Percentiles rank a stretch among this genome's conserved stretches.
Evolutionary conservation across 2,329 filamentous ascomycete genomes (phyloP).

Genomic region (Mycocentrospora acerina): DNA sequence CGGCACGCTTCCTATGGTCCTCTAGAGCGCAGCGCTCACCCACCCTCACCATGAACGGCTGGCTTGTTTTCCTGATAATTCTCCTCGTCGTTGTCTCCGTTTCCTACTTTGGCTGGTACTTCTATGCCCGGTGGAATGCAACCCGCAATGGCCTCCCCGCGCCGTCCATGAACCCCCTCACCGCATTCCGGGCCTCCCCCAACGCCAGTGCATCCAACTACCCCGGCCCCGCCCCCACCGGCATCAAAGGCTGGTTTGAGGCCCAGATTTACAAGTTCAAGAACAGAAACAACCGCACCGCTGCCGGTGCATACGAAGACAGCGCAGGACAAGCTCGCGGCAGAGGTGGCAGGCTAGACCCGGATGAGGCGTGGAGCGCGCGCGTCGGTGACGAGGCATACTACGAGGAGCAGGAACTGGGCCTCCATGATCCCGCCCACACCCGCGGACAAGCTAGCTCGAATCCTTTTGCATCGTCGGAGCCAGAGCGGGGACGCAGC

Average conservation of each 20-base stretch:
- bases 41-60: slow-evolving; percentile 38
- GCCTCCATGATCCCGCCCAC: slow-evolving; percentile 50
- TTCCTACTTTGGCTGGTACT: slow-evolving; percentile 66
- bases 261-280: slow-evolving; percentile 65
- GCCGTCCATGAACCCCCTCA: slow-evolving; percentile 68
- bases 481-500: slow-evolving; percentile 47
- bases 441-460: slow-evolving; percentile 40
- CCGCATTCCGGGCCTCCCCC: slow-evolving; percentile 62
- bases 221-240: slow-evolving; percentile 57
- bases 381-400: slow-evolving; percentile 76
- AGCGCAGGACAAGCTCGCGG: slow-evolving; percentile 44
- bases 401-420: slow-evolving; percentile 77
- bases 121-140: slow-evolving; percentile 72
- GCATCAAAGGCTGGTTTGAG: slow-evolving; percentile 72
- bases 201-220: slow-evolving; percentile 43
- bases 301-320: slow-evolving; percentile 71
- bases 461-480: slow-evolving; percentile 24
- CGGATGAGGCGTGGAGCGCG: slow-evolving; percentile 84
- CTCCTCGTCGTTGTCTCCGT: slow-evolving; percentile 64
- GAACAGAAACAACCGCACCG: slow-evolving; percentile 66
- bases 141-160: slow-evolving; percentile 73
- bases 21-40: slow-evolving; percentile 10
- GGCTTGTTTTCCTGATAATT: slow-evolving; percentile 68
- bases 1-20: slow-evolving; percentile 8
- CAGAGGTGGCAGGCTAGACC: slow-evolving; percentile 66